Evolutionary conservation across 2,329 filamentous ascomycete species (phyloP).

Genomic region (Aspergillus floridensis): DNA sequence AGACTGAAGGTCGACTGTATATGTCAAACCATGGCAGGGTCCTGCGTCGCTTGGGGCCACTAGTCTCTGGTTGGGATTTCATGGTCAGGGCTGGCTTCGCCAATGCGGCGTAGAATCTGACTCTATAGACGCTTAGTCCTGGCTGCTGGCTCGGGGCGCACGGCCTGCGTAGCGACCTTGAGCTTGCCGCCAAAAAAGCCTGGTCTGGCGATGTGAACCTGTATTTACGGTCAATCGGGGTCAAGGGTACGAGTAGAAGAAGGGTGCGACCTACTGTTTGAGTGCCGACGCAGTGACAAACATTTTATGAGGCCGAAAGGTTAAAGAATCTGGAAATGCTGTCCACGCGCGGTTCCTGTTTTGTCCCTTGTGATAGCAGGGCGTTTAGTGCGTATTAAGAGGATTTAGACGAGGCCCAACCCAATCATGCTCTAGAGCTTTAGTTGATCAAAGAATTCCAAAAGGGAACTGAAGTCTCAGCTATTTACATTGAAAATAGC

Average conservation of each 20-base stretch:
- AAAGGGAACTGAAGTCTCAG: not conserved
- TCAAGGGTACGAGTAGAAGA: not conserved
- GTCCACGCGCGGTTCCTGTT: not conserved
- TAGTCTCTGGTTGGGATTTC: not conserved
- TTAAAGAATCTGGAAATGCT: not conserved
- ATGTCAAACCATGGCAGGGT: not conserved
- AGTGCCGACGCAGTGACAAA: not conserved
- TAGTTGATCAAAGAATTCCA: not conserved
- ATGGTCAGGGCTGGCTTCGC: not conserved
- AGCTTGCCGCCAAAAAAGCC: not conserved
- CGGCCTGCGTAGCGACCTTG: conserved; percentile 1
- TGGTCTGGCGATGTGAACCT: not conserved
- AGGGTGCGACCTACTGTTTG: not conserved
- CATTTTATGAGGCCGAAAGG: not conserved
- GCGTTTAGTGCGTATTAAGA: not conserved
- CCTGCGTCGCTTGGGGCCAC: not conserved
- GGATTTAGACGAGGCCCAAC: not conserved
- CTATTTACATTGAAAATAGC: not conserved
- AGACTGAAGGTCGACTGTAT: not conserved
- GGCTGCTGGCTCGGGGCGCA: not conserved
- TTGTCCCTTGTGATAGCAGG: not conserved
- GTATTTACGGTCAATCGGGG: not conserved
- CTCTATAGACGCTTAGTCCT: not conserved
- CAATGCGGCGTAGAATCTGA: not conserved
- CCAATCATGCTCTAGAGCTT: not conserved